Percentiles rank a stretch among this genome's conserved stretches.
phyloP scores from a whole-genome alignment of 257 asterid species.

The Catharanthus roseus region DNA sequence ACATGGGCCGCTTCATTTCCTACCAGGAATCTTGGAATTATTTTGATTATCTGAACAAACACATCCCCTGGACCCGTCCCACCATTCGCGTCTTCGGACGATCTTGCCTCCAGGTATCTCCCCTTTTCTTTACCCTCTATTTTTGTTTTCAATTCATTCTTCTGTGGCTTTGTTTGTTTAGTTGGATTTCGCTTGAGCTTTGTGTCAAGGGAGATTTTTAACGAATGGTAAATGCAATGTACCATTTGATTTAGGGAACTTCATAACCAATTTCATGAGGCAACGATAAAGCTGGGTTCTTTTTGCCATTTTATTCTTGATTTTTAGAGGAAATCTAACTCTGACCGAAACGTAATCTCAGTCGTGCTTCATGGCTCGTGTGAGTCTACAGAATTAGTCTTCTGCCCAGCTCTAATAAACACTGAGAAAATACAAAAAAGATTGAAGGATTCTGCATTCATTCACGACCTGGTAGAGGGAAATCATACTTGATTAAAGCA shows the following conservation, averaged over 20 bases:
- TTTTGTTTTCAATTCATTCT: neutral
- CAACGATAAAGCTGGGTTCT: too few relatives aligned
- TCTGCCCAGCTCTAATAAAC: neutral
- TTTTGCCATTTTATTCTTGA: too few relatives aligned
- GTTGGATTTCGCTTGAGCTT: neutral
- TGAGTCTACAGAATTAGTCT: neutral
- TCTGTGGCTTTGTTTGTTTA: neutral
- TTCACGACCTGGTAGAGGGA: neutral
- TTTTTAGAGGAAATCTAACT: neutral
- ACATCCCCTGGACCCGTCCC: slow-evolving; percentile 95
- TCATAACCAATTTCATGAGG: too few relatives aligned
- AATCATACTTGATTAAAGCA: neutral
- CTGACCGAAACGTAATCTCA: neutral
- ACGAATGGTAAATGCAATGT: neutral
- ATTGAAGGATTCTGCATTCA: neutral
- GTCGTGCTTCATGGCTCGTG: neutral
- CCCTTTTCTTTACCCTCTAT: neutral
- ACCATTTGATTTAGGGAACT: neutral
- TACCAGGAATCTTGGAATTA: slow-evolving; percentile 61
- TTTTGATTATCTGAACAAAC: slow-evolving; percentile 68
- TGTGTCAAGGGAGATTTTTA: neutral
- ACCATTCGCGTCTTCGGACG: slow-evolving; percentile 76
- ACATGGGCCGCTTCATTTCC: slow-evolving; percentile 50
- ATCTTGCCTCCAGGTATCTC: slow-evolving; percentile 56
- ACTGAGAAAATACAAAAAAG: neutral